phyloP scores from a whole-genome alignment of 148 eudicot species.

The Rhododendron kiyosumense region DNA sequence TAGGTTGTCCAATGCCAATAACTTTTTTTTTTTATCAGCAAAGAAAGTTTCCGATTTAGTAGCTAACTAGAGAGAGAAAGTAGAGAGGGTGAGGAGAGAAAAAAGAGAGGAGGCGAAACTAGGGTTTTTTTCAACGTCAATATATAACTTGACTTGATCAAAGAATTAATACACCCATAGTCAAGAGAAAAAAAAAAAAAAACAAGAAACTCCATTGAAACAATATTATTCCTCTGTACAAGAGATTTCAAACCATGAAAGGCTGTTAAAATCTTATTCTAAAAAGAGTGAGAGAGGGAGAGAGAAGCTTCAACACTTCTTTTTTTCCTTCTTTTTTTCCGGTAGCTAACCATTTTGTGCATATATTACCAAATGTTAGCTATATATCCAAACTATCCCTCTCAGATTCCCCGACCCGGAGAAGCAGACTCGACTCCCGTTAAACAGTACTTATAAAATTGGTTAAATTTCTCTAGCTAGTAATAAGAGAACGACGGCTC shows the following conservation, averaged over 20 bases:
- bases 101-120: too few relatives aligned
- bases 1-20: neutral
- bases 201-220: constrained; percentile 1
- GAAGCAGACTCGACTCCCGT: neutral
- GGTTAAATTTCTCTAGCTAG: neutral
- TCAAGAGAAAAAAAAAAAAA: too few relatives aligned
- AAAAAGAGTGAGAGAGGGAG: neutral
- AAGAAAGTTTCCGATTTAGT: too few relatives aligned
- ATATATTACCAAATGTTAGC: neutral
- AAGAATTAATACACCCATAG: neutral
- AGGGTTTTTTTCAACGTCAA: neutral
- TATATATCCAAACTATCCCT: neutral
- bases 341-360: neutral
- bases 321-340: neutral
- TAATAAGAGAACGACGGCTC: constrained; percentile 19
- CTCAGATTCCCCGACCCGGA: neutral
- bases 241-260: constrained; percentile 4
- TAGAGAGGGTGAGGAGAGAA: too few relatives aligned
- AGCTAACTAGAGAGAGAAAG: too few relatives aligned
- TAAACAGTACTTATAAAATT: neutral
- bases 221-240: neutral
- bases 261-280: neutral
- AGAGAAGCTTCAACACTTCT: neutral
- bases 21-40: too few relatives aligned
- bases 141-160: neutral